phyloP scores from a whole-genome alignment of 768 basidiomycete genomes.

The Holtermanniella nyarrowii region DNA sequence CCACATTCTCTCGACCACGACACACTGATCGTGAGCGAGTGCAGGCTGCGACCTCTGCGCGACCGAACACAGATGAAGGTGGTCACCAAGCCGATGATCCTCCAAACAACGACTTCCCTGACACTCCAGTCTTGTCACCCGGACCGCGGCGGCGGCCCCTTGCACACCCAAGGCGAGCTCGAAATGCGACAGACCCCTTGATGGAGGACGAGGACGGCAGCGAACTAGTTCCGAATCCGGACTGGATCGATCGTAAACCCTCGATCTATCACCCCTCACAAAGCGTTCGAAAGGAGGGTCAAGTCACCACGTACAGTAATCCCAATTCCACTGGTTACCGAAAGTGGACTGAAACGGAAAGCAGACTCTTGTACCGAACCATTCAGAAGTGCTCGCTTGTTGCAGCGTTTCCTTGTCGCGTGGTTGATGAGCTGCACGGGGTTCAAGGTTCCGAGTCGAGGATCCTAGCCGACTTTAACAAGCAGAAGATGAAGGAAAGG shows the following conservation, averaged over 20 bases:
- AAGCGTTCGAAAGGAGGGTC: constrained; percentile 9
- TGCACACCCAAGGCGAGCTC: no score
- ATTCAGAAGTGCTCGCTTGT: constrained; percentile 25
- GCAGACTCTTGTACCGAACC: constrained; percentile 27
- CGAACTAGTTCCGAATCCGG: neutral
- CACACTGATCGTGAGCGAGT: no score
- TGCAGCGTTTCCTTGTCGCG: constrained; percentile 20
- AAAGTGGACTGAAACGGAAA: constrained; percentile 22
- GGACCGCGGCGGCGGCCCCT: no score
- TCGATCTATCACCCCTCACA: no score
- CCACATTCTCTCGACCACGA: no score
- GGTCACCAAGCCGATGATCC: no score
- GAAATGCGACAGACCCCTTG: neutral
- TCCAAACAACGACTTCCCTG: no score
- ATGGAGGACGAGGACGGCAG: neutral
- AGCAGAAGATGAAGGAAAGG: constrained; percentile 36
- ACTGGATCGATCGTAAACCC: no score
- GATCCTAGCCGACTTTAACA: constrained; percentile 16
- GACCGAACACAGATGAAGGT: no score
- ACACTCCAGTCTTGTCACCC: no score
- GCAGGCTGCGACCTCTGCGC: no score
- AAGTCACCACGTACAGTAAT: constrained; percentile 12
- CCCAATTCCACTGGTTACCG: constrained; percentile 7
- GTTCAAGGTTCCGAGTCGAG: constrained; percentile 13
- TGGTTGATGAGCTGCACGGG: constrained; percentile 23